These are phyloP conservation scores for Rosa multiflora DNA, from an alignment of 306 rosid genomes.

Conservation along the genomic window DNA sequence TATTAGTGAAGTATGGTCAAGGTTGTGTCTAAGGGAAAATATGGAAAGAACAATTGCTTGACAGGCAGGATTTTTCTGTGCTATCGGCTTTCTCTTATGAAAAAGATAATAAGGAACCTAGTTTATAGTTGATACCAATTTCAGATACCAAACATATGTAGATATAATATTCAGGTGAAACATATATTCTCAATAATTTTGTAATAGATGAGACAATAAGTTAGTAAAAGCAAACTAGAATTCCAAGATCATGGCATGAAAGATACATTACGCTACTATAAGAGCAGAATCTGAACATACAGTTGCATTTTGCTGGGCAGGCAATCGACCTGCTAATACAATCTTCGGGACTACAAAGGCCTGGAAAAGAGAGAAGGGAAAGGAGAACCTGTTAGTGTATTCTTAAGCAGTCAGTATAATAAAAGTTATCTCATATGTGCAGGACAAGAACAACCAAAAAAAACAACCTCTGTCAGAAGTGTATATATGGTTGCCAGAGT, in stretches of 20 bases:
- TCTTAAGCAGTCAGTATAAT: slow-evolving; percentile 10
- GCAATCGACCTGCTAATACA: slow-evolving; percentile 94
- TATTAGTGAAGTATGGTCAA: background rate
- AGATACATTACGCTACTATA: slow-evolving; percentile 14
- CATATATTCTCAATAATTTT: background rate
- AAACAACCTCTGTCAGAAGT: slow-evolving; percentile 84
- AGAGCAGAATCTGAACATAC: slow-evolving; percentile 52
- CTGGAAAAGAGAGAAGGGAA: slow-evolving; percentile 36
- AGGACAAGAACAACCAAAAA: slow-evolving; percentile 4
- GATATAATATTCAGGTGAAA: slow-evolving; percentile 10
- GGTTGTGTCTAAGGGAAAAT: background rate
- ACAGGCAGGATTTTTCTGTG: background rate
- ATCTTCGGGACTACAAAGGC: slow-evolving; percentile 91
- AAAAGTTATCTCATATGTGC: slow-evolving; percentile 16
- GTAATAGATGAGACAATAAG: background rate
- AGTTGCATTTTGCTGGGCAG: slow-evolving; percentile 96
- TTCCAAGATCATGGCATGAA: background rate
- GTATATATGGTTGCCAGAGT: slow-evolving; percentile 94
- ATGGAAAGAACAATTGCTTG: background rate
- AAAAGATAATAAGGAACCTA: background rate
- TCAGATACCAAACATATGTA: background rate
- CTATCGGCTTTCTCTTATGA: background rate
- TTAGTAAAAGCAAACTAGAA: slow-evolving; percentile 1
- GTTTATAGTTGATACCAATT: background rate
- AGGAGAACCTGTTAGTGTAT: slow-evolving; percentile 18